Evolutionary conservation across 2,329 filamentous ascomycete genomes (phyloP).

Genomic region (Monosporascus sp.): DNA sequence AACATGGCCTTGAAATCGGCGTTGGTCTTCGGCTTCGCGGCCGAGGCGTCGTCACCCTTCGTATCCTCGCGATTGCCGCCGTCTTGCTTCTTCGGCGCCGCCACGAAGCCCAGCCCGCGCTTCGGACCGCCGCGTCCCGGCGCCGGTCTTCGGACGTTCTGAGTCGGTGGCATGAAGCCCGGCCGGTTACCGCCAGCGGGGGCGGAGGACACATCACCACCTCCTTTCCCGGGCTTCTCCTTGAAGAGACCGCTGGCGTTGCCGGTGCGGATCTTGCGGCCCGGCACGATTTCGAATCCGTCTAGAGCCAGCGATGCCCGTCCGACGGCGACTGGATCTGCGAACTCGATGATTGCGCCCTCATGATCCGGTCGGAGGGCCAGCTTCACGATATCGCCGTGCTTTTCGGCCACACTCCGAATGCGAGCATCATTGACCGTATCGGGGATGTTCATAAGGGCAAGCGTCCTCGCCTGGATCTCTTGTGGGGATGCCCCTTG

Average conservation of each 20-base stretch:
- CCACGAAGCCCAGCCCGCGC: constrained; percentile 39
- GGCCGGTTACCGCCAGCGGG: constrained; percentile 23
- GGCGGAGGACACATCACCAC: constrained; percentile 31
- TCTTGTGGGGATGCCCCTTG: constrained; percentile 40
- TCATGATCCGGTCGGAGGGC: constrained; percentile 75
- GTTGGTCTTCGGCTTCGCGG: constrained; percentile 43
- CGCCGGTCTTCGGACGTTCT: constrained; percentile 36
- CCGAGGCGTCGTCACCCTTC: constrained; percentile 9
- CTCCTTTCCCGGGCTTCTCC: constrained; percentile 39
- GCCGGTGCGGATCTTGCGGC: constrained; percentile 50
- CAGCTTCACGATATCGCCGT: constrained; percentile 70
- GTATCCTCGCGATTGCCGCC: constrained; percentile 11
- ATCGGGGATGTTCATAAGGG: constrained; percentile 81
- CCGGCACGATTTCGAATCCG: constrained; percentile 47
- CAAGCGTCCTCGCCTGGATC: constrained; percentile 65
- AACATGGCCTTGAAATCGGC: constrained; percentile 55
- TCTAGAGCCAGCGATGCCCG: constrained; percentile 60
- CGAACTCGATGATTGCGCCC: constrained; percentile 82
- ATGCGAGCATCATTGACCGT: constrained; percentile 88
- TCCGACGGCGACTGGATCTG: constrained; percentile 64
- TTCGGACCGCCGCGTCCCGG: constrained; percentile 36
- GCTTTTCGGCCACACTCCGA: constrained; percentile 63
- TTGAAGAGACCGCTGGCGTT: constrained; percentile 50
- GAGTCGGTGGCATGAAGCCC: constrained; percentile 40
- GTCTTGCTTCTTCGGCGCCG: constrained; percentile 17